Conservation (phyloP, 805 yeast genomes). For the Priceomyces haplophilus region DNA sequence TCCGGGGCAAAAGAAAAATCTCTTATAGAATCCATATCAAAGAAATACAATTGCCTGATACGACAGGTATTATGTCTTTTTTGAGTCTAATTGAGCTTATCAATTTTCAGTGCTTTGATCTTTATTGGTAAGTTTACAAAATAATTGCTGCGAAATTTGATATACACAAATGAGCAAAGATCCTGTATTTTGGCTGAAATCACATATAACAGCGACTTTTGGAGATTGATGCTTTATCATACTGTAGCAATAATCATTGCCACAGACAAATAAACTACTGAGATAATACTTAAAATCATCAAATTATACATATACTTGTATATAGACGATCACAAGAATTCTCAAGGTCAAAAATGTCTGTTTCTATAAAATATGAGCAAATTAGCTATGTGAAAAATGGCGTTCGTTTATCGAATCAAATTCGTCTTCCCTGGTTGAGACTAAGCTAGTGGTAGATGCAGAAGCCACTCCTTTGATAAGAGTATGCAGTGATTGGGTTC, state of each 20-base stretch:
- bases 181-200: neutral
- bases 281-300: no score
- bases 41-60: neutral
- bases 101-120: neutral
- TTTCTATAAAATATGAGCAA: no score
- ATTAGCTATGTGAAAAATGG: neutral
- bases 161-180: neutral
- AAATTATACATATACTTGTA: no score
- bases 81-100: no score
- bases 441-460: neutral
- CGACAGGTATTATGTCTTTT: no score
- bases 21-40: neutral
- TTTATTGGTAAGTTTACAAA: neutral
- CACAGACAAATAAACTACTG: no score
- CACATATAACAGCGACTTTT: no score
- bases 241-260: no score
- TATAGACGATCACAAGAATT: no score
- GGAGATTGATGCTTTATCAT: no score
- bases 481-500: neutral
- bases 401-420: neutral
- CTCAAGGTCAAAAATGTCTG: no score
- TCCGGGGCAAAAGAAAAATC: neutral
- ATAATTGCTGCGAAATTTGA: neutral
- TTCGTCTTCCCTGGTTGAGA: neutral
- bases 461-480: neutral